Evolutionary conservation across 306 rosid genomes (phyloP).

Genomic region (Oemleria cerasiformis): DNA sequence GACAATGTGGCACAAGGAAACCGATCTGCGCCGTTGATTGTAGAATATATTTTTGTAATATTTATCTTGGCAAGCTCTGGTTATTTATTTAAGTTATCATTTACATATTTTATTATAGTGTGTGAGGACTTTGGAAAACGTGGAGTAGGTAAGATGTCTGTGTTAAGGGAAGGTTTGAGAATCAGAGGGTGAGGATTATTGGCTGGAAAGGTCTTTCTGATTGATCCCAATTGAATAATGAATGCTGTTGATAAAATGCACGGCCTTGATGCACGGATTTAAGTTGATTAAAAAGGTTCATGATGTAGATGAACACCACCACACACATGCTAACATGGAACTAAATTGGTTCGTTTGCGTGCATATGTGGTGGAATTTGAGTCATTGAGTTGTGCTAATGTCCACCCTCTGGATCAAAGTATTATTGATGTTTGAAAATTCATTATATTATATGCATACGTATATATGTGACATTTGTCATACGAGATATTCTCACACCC

Average conservation of each 20-base stretch:
- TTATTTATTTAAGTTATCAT: not conserved
- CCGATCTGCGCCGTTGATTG: constrained; percentile 6
- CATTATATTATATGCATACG: too few species aligned
- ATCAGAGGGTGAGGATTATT: constrained; percentile 10
- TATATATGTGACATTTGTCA: too few species aligned
- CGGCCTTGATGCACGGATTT: constrained; percentile 19
- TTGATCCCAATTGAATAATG: too few species aligned
- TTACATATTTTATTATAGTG: not conserved
- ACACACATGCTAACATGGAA: not conserved
- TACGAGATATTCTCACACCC: too few species aligned
- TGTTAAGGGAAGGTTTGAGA: not conserved
- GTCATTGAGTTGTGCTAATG: too few species aligned
- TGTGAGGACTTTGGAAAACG: not conserved
- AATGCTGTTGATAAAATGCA: constrained; percentile 9
- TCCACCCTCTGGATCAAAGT: too few species aligned
- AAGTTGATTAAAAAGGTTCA: not conserved
- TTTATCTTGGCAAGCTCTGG: not conserved
- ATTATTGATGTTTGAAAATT: too few species aligned
- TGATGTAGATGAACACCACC: not conserved
- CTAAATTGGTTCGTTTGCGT: too few species aligned
- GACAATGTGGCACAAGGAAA: not conserved
- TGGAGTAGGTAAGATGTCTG: constrained; percentile 6
- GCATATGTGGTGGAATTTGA: too few species aligned
- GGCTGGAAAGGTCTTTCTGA: not conserved
- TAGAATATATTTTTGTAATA: too few species aligned